phyloP scores from a whole-genome alignment of 2,329 filamentous ascomycete species.

The Sporothrix pallida region DNA sequence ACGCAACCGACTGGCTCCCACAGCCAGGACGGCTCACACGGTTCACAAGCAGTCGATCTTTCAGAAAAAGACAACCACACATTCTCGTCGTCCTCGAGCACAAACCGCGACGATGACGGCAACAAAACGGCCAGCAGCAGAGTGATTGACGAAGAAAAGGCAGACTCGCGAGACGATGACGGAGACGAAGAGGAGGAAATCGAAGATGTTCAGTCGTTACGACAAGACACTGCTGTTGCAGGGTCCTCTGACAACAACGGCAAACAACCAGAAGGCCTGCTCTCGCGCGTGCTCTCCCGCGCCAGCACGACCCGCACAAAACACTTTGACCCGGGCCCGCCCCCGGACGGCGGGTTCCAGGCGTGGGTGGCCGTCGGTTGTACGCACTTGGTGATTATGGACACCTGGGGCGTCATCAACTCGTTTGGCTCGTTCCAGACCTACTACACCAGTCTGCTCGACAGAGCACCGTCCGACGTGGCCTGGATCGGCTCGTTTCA shows the following conservation, averaged over 20 bases:
- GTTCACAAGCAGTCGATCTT: not conserved
- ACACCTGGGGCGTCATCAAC: slow-evolving; percentile 62
- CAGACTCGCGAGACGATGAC: not conserved
- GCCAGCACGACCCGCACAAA: slow-evolving; percentile 49
- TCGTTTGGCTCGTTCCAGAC: slow-evolving; percentile 63
- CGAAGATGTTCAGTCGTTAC: not conserved
- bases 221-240: not conserved
- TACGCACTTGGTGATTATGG: slow-evolving; percentile 56
- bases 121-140: not conserved
- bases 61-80: not conserved
- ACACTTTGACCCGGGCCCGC: slow-evolving; percentile 49
- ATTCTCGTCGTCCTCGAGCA: slow-evolving; percentile 19
- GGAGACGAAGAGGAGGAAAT: not conserved
- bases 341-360: slow-evolving; percentile 56
- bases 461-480: slow-evolving; percentile 52
- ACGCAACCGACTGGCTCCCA: not conserved
- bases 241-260: slow-evolving; percentile 15
- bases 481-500: slow-evolving; percentile 63
- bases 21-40: not conserved
- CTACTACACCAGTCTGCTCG: slow-evolving; percentile 54
- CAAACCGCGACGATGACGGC: not conserved
- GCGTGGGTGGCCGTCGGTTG: slow-evolving; percentile 56
- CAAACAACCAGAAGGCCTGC: slow-evolving; percentile 34
- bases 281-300: slow-evolving; percentile 50
- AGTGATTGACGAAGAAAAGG: slow-evolving; percentile 14